These are phyloP conservation scores for Ceratocystis smalleyi DNA, from an alignment of 2,329 filamentous ascomycete genomes.

Conservation along the genomic window DNA sequence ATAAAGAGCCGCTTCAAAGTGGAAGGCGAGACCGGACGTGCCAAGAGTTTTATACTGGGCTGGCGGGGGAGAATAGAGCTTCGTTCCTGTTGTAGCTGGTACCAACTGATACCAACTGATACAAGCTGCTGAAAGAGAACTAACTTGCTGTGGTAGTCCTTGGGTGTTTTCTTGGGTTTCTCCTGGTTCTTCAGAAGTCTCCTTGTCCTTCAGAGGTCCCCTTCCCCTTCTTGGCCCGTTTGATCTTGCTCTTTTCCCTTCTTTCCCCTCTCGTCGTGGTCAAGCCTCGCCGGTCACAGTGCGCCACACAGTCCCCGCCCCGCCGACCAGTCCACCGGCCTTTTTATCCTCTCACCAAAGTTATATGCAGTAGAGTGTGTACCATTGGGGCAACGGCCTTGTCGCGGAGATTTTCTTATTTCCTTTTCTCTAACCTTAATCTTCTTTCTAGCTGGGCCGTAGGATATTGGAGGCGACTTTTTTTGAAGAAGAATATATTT, in stretches of 20 bases:
- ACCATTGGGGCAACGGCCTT: too few species aligned
- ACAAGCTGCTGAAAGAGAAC: background rate
- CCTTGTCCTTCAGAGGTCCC: background rate
- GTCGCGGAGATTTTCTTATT: background rate
- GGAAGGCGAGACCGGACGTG: constrained; percentile 16
- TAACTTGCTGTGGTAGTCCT: too few species aligned
- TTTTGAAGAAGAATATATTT: too few species aligned
- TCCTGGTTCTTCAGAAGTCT: background rate
- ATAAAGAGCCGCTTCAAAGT: constrained; percentile 18
- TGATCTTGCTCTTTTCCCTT: background rate
- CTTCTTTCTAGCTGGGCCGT: background rate
- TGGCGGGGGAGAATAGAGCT: constrained; percentile 17
- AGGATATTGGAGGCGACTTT: too few species aligned
- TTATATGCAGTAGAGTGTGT: background rate
- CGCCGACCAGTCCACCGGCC: background rate
- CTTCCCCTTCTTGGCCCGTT: background rate
- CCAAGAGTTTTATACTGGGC: constrained; percentile 14
- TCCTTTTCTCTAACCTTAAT: background rate
- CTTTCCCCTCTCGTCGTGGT: background rate
- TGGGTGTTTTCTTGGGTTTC: background rate
- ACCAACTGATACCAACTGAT: background rate
- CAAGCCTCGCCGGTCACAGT: background rate
- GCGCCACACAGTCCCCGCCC: background rate
- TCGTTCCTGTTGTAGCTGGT: constrained; percentile 1
- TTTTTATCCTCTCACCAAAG: background rate